Conservation (phyloP, 2,329 filamentous ascomycete genomes). For the Ophioceras dolichostomum region DNA sequence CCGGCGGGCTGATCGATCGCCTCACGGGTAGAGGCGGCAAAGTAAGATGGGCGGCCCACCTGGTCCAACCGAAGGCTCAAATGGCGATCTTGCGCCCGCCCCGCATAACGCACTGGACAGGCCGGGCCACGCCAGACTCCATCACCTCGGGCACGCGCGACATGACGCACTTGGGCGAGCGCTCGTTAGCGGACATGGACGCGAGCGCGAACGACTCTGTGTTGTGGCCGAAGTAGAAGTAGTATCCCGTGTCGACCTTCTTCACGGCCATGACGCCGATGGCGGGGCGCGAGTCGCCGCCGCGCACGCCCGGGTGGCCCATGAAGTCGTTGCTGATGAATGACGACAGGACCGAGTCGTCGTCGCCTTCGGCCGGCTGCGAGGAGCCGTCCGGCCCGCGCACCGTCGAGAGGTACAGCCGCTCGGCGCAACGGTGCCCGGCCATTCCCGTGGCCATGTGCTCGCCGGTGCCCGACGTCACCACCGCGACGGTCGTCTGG, state of each 20-base stretch:
- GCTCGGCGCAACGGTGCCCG: constrained; percentile 72
- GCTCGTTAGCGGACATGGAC: constrained; percentile 74
- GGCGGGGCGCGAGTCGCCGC: constrained; percentile 71
- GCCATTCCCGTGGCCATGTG: constrained; percentile 97
- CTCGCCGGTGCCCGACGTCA: constrained; percentile 91
- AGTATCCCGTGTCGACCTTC: constrained; percentile 62
- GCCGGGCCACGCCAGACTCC: background rate
- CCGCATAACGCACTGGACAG: constrained; percentile 36
- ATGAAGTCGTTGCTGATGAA: constrained; percentile 90
- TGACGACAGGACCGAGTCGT: constrained; percentile 58
- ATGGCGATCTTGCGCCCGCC: constrained; percentile 36
- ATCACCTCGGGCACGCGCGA: constrained; percentile 49
- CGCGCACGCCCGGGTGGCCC: constrained; percentile 72
- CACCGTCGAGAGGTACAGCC: constrained; percentile 61
- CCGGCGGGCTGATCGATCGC: too few relatives aligned
- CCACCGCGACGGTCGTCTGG: constrained; percentile 60
- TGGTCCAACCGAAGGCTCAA: background rate
- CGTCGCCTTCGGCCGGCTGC: constrained; percentile 58
- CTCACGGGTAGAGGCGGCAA: too few relatives aligned
- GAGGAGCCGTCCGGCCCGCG: constrained; percentile 42
- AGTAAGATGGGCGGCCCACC: too few relatives aligned
- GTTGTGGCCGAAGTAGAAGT: constrained; percentile 91
- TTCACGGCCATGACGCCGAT: constrained; percentile 90
- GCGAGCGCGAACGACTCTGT: constrained; percentile 81
- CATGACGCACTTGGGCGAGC: constrained; percentile 72